phyloP scores from a whole-genome alignment of 768 basidiomycete genomes.

The Termitomyces bulborhizus region DNA sequence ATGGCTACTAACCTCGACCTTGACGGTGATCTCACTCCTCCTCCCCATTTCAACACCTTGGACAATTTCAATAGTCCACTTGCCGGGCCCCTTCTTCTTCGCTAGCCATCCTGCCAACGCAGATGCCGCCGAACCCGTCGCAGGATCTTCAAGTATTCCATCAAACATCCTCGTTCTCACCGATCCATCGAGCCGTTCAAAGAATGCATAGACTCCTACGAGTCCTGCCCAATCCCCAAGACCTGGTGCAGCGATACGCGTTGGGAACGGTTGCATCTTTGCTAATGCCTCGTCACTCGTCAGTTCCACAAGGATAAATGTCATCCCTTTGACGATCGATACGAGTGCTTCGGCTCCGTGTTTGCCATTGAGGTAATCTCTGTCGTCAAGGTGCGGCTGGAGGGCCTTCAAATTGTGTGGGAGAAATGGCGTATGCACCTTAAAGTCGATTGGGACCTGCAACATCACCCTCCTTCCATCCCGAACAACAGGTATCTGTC shows the following conservation, averaged over 20 bases:
- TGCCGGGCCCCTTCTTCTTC: slow-evolving; percentile 26
- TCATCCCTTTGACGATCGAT: slow-evolving; percentile 44
- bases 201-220: slow-evolving; percentile 31
- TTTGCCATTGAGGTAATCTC: slow-evolving; percentile 31
- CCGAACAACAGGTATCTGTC: slow-evolving; percentile 30
- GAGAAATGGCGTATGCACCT: slow-evolving; percentile 24
- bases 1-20: slow-evolving; percentile 25
- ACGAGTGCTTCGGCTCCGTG: slow-evolving; percentile 28
- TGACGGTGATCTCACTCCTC: slow-evolving; percentile 33
- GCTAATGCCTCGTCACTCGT: slow-evolving; percentile 31
- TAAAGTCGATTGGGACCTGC: slow-evolving; percentile 36
- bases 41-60: slow-evolving; percentile 44
- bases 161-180: slow-evolving; percentile 37
- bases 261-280: slow-evolving; percentile 21
- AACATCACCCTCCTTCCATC: slow-evolving; percentile 24
- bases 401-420: slow-evolving; percentile 21
- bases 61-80: slow-evolving; percentile 29
- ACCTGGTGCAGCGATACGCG: slow-evolving; percentile 19
- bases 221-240: slow-evolving; percentile 36
- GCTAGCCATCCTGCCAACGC: slow-evolving; percentile 36
- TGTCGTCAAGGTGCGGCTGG: slow-evolving; percentile 21
- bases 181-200: slow-evolving; percentile 23
- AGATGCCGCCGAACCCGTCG: slow-evolving; percentile 40
- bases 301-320: slow-evolving; percentile 32
- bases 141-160: slow-evolving; percentile 35